A percentile compares a stretch with the other conserved stretches of the same genome.
Evolutionary conservation across 169 alveolate species (phyloP).

Genomic region (Pseudocohnilembus persalinus): DNA sequence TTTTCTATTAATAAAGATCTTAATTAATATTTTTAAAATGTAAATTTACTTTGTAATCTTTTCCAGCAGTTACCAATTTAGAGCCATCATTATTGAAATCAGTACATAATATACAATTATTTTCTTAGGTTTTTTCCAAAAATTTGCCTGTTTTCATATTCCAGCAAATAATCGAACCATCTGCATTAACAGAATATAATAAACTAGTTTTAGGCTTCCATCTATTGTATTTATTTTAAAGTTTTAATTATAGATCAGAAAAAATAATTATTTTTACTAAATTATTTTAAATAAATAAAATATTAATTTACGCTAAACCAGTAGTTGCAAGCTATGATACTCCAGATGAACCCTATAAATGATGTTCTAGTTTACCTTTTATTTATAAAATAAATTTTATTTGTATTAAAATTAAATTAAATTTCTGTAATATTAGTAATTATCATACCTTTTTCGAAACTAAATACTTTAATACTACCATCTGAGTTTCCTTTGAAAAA

Average conservation of each 20-base stretch:
- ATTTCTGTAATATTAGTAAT: no score
- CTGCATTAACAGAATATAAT: constrained; percentile 69
- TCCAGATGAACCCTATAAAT: constrained; percentile 5
- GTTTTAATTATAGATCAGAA: not conserved
- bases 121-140: constrained; percentile 66
- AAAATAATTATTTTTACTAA: no score
- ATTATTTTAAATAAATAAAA: not conserved
- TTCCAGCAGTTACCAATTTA: constrained; percentile 85
- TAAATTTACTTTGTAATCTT: constrained; percentile 51
- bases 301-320: constrained; percentile 21
- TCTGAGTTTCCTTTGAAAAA: constrained; percentile 31
- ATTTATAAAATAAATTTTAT: no score
- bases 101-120: constrained; percentile 64
- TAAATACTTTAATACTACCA: constrained; percentile 51
- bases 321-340: constrained; percentile 7
- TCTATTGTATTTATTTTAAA: constrained; percentile 16
- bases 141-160: constrained; percentile 77
- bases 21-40: not conserved
- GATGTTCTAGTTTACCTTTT: not conserved
- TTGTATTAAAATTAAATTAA: not conserved
- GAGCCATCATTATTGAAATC: constrained; percentile 80
- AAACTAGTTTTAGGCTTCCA: constrained; percentile 80
- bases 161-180: constrained; percentile 79
- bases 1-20: not conserved
- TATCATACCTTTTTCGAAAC: constrained; percentile 15